Evolutionary conservation across 108 stramenopile genomes (phyloP).

Genomic region (Skeletonema potamos): DNA sequence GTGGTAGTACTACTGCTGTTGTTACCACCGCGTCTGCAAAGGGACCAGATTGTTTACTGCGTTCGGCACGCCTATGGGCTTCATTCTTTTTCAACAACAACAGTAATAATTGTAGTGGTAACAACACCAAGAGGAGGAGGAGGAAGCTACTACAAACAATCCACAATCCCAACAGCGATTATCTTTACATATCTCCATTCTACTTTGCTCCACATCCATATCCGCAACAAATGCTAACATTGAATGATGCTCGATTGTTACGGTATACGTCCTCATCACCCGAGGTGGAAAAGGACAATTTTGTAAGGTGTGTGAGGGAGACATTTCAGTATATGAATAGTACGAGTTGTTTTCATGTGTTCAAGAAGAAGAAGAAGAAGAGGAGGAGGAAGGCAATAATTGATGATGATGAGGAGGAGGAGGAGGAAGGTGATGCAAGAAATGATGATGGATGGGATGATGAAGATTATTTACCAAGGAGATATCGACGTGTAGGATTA

Average conservation of each 20-base stretch:
- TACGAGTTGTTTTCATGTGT: slow-evolving; percentile 17
- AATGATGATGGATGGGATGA: background rate
- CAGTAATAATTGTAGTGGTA: background rate
- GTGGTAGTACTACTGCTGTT: background rate
- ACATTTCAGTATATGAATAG: slow-evolving; percentile 30
- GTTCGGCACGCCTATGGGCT: slow-evolving; percentile 68
- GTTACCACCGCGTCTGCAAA: background rate
- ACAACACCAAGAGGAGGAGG: slow-evolving; percentile 3
- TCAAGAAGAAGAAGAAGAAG: slow-evolving; percentile 4
- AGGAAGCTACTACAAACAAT: slow-evolving; percentile 54
- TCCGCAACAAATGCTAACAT: slow-evolving; percentile 46
- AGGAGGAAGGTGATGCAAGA: background rate
- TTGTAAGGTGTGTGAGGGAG: slow-evolving; percentile 56
- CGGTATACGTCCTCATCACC: slow-evolving; percentile 74
- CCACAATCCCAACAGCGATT: slow-evolving; percentile 37
- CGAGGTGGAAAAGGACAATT: slow-evolving; percentile 69
- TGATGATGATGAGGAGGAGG: background rate
- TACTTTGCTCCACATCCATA: slow-evolving; percentile 37
- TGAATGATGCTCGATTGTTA: slow-evolving; percentile 58
- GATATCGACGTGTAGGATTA: slow-evolving; percentile 35
- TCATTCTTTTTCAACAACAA: slow-evolving; percentile 1
- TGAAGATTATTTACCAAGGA: slow-evolving; percentile 8
- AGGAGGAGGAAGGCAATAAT: background rate
- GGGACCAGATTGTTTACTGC: slow-evolving; percentile 58
- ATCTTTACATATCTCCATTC: slow-evolving; percentile 57